Evolutionary conservation across 2,329 filamentous ascomycete genomes (phyloP).

Genomic region (Clonostachys chloroleuca): DNA sequence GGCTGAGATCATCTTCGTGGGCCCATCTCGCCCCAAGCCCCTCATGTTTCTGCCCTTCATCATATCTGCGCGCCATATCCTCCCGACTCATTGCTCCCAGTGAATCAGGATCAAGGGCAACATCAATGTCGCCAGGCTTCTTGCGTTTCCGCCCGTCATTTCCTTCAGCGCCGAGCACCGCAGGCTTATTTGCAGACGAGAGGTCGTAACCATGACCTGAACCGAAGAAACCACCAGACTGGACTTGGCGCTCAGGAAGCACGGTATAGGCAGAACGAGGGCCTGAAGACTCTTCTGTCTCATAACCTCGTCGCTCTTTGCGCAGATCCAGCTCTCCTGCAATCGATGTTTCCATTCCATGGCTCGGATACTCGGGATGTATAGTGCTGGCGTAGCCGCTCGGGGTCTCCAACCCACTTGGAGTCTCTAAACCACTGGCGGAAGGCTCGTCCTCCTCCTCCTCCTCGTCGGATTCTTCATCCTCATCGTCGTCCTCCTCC

Average conservation of each 20-base stretch:
- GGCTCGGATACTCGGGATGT: constrained; percentile 72
- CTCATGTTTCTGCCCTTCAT: constrained; percentile 63
- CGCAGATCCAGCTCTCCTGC: constrained; percentile 87
- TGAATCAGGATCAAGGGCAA: constrained; percentile 83
- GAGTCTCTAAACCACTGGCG: constrained; percentile 64
- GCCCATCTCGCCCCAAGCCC: constrained; percentile 66
- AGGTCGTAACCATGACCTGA: constrained; percentile 93
- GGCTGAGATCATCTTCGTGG: constrained; percentile 81
- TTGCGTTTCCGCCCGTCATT: constrained; percentile 77
- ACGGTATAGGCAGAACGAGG: constrained; percentile 84
- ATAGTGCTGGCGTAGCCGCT: constrained; percentile 76
- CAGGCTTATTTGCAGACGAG: constrained; percentile 54
- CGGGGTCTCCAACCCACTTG: constrained; percentile 74
- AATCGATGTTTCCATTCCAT: constrained; percentile 67
- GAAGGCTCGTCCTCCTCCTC: constrained; percentile 54
- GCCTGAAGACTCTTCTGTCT: constrained; percentile 75
- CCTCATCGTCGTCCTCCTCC: constrained; percentile 72
- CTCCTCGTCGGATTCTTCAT: constrained; percentile 61
- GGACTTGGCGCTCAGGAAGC: constrained; percentile 81
- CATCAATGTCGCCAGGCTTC: constrained; percentile 93
- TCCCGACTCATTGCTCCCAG: constrained; percentile 83
- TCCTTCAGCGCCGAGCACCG: constrained; percentile 73
- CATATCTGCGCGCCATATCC: constrained; percentile 75
- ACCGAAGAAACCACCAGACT: constrained; percentile 90
- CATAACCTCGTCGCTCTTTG: constrained; percentile 75